Evolutionary conservation across 2,329 filamentous ascomycete genomes (phyloP).

Genomic region (Emmonsia crescens): DNA sequence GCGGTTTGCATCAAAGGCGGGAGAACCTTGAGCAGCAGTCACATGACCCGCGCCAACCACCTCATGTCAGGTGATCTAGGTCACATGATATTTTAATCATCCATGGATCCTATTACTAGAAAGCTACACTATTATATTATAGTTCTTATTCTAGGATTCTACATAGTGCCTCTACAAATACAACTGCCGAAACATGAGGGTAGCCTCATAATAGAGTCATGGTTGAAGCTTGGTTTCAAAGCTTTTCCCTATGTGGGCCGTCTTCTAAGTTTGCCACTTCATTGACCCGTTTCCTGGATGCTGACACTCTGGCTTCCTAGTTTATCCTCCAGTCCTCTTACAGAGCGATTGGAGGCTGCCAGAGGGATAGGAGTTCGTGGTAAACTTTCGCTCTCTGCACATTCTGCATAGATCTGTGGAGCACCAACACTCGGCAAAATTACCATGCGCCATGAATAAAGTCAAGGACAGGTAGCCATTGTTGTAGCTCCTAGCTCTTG

Average conservation of each 20-base stretch:
- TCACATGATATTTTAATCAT: not conserved
- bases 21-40: constrained; percentile 4
- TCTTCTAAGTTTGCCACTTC: not conserved
- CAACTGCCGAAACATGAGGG: not conserved
- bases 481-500: not conserved
- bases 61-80: constrained; percentile 3
- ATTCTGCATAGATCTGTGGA: no score
- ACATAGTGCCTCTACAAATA: no score
- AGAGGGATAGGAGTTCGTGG: no score
- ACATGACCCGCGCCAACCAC: constrained; percentile 6
- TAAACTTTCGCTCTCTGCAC: no score
- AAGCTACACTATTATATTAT: no score
- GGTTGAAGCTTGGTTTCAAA: not conserved
- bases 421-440: no score
- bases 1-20: constrained; percentile 33
- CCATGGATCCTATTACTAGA: no score
- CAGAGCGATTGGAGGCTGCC: no score
- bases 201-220: not conserved
- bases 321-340: not conserved
- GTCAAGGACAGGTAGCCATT: no score
- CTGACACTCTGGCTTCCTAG: not conserved
- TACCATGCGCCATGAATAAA: no score
- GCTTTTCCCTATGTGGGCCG: not conserved
- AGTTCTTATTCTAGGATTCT: no score
- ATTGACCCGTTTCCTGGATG: not conserved